Base-by-base conservation (phyloP, 2,329 filamentous ascomycete species). In the Myotisia sp. region DNA sequence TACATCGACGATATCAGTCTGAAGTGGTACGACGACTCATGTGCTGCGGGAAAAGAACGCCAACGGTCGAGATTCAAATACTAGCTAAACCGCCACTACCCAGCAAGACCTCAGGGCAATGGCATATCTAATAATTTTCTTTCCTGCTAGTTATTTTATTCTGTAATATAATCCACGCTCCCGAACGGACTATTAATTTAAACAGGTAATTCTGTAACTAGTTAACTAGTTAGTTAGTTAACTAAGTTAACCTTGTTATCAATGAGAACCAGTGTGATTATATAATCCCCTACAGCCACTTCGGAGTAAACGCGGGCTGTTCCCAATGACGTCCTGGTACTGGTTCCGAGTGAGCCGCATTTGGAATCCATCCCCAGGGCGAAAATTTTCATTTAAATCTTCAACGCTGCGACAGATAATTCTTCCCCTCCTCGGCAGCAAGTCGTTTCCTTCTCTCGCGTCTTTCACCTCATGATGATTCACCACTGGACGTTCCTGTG, bases 11-110 rank as follows among this genome's bases (percentile, higher is more conserved):
- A 64, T 37, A 44, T 70, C 37, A 42, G 54, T 29, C 46, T 68
- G 46, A 58, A 54, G 26, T 70, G 67, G 67, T 57, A 51, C 37
- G 62, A 70, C 50, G 62, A 62, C 40, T 63, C 52, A 26, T 70
- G 66, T 42, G 54, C 51, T 22, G 65, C 67, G 34, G 66, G 59
- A 9, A 19, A 34, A 22, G 12, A 37, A 27, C 41, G 41, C 8
- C 17, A 36, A 8, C 38, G 35, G n/a, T 28, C 30, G 6, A 34
- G 38, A 13, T 23, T 32, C n/a, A 23, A 24, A 23, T 4, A 28
- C 4, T 6, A 4, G 18, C n/a, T 16, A 21, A 14, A 12, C 18
- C 19, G 6, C 2, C 12, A 6, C 10, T 2, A 4, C n/a, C 21
- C 5, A 18, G 10, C 10, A 12, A 19, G 12, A 30, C 3, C 6